Conservation (phyloP, 208 protist species). For the Balamuthia mandrillaris region DNA sequence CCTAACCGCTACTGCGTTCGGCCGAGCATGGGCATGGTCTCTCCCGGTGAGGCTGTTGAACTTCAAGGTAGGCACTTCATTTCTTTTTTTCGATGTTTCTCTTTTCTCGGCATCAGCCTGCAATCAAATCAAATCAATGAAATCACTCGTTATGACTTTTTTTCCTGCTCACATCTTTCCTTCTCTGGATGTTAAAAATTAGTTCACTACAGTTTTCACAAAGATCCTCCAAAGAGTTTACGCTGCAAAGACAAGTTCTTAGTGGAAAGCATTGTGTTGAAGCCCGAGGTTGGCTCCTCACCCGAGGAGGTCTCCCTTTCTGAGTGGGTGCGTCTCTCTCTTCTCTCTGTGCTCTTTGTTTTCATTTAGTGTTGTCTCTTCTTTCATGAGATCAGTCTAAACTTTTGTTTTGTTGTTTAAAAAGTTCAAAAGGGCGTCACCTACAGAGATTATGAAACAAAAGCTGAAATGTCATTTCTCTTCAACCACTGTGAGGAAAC, state of each 20-base stretch:
- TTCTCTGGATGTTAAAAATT: background rate
- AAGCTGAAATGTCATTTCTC: slow-evolving; percentile 40
- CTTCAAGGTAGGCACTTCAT: slow-evolving; percentile 43
- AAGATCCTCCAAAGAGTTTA: slow-evolving; percentile 32
- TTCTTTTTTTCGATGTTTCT: background rate
- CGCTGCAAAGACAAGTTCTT: slow-evolving; percentile 44
- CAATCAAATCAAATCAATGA: background rate
- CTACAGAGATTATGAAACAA: background rate
- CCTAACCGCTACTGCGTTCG: slow-evolving; percentile 57
- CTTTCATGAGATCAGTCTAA: background rate
- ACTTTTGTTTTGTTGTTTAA: background rate
- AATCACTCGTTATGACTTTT: background rate
- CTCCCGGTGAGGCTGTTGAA: slow-evolving; percentile 45
- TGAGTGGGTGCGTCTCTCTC: background rate
- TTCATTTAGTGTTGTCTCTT: background rate
- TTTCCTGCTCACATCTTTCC: background rate
- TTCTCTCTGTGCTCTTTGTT: background rate
- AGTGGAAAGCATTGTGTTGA: slow-evolving; percentile 5
- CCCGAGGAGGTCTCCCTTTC: slow-evolving; percentile 31
- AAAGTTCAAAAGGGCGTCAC: background rate
- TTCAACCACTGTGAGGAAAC: slow-evolving; percentile 22
- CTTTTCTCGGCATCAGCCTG: background rate
- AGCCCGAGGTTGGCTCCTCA: background rate
- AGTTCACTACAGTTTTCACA: slow-evolving; percentile 44
- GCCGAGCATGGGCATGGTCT: slow-evolving; percentile 54